Conservation (phyloP, 129 eudicot genomes). For the Flaveria bidentis region DNA sequence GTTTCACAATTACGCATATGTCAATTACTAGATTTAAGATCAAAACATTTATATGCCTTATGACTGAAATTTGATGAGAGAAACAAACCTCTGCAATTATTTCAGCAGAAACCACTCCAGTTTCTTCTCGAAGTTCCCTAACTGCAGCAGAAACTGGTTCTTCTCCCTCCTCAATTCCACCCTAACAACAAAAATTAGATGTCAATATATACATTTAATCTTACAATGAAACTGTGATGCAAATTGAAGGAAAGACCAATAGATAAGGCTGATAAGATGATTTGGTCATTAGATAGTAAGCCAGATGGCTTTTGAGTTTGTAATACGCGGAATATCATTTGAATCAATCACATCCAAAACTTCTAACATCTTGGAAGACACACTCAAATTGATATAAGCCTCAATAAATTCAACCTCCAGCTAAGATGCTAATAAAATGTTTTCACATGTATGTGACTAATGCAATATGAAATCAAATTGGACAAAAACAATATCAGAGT, state of each 20-base stretch:
- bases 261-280: conserved; percentile 6
- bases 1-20: not conserved
- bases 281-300: conserved; percentile 13
- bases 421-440: conserved; percentile 4
- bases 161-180: conserved; percentile 98
- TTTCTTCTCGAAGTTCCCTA: conserved; percentile 92
- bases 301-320: not conserved
- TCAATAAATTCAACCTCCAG: not conserved
- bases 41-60: not conserved
- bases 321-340: not conserved
- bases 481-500: not conserved
- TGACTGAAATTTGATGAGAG: not conserved
- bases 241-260: conserved; percentile 3
- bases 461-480: not conserved
- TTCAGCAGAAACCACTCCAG: conserved; percentile 90
- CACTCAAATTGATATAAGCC: not conserved
- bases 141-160: conserved; percentile 86
- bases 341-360: conserved; percentile 6
- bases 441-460: not conserved
- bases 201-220: not conserved
- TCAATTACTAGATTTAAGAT: not conserved
- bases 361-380: not conserved
- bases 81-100: conserved; percentile 78
- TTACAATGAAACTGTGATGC: not conserved
- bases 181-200: conserved; percentile 39